These are phyloP conservation scores for Backusella macrospora DNA, from an alignment of 192 early-diverging fungal genomes.

Conservation along the genomic window DNA sequence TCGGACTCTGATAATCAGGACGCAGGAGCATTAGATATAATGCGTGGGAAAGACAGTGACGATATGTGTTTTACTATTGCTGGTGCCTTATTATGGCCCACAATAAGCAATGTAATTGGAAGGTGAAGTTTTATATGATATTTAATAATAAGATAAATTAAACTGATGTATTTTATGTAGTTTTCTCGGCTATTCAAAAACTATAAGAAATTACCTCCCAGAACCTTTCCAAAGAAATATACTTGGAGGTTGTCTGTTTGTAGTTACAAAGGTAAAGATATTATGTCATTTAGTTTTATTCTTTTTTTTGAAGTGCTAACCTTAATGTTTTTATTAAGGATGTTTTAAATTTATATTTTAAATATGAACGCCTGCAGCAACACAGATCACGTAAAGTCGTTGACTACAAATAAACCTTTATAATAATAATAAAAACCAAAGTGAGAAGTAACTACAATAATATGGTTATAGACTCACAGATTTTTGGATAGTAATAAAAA, in stretches of 20 bases:
- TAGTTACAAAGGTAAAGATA: constrained; percentile 33
- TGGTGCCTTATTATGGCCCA: constrained; percentile 66
- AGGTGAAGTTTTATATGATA: background rate
- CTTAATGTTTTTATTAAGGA: background rate
- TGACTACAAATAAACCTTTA: background rate
- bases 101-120: constrained; percentile 61
- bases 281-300: background rate
- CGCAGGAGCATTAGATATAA: background rate
- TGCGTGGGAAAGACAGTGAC: background rate
- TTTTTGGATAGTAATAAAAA: no score
- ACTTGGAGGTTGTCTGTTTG: constrained; percentile 38
- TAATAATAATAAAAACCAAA: no score
- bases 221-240: constrained; percentile 40
- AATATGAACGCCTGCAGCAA: background rate
- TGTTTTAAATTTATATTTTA: background rate
- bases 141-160: background rate
- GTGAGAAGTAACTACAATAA: no score
- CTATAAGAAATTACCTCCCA: constrained; percentile 27
- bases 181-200: constrained; percentile 11
- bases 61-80: constrained; percentile 58
- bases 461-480: no score
- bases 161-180: background rate
- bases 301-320: background rate
- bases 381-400: background rate
- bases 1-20: background rate